These are phyloP conservation scores for Trichocomaceae sp. DNA, from an alignment of 2,329 filamentous ascomycete genomes.

Conservation along the genomic window DNA sequence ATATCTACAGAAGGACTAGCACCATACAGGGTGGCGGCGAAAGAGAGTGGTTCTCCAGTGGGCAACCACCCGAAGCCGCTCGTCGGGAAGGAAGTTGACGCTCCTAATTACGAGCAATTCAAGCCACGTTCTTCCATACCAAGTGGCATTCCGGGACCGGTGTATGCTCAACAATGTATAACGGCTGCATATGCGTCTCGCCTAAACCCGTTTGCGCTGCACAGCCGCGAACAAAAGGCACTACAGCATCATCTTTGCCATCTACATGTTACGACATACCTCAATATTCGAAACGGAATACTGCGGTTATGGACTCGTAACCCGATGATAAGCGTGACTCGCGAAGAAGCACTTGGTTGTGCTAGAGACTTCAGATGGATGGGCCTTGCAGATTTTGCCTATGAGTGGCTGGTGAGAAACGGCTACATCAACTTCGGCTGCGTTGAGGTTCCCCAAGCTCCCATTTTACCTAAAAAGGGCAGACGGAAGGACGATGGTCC, in stretches of 20 bases:
- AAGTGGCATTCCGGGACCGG: conserved; percentile 59
- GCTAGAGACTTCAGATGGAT: conserved; percentile 84
- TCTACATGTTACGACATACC: conserved; percentile 84
- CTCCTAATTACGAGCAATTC: conserved; percentile 43
- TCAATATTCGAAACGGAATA: conserved; percentile 94
- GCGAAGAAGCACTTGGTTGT: conserved; percentile 83
- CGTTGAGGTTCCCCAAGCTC: conserved; percentile 57
- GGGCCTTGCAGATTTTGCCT: conserved; percentile 77
- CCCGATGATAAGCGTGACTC: conserved; percentile 71
- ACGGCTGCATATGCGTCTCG: conserved; percentile 82
- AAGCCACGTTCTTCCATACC: conserved; percentile 80
- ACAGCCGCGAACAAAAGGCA: conserved; percentile 74
- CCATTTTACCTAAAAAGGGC: conserved; percentile 32
- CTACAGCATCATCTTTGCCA: conserved; percentile 76
- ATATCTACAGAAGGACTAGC: not conserved
- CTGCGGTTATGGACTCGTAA: conserved; percentile 83
- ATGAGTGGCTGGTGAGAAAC: conserved; percentile 82
- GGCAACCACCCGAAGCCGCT: not conserved
- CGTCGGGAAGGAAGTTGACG: not conserved
- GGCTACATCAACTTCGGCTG: conserved; percentile 98
- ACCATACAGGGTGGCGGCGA: not conserved
- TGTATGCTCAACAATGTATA: conserved; percentile 89
- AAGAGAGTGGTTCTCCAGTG: not conserved
- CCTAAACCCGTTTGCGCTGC: conserved; percentile 80
- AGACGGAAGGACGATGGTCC: conserved; percentile 49